Percentiles rank a stretch among this genome's conserved stretches.
phyloP scores from a whole-genome alignment of 2,329 filamentous ascomycete genomes.

The Penicillium decumbens region DNA sequence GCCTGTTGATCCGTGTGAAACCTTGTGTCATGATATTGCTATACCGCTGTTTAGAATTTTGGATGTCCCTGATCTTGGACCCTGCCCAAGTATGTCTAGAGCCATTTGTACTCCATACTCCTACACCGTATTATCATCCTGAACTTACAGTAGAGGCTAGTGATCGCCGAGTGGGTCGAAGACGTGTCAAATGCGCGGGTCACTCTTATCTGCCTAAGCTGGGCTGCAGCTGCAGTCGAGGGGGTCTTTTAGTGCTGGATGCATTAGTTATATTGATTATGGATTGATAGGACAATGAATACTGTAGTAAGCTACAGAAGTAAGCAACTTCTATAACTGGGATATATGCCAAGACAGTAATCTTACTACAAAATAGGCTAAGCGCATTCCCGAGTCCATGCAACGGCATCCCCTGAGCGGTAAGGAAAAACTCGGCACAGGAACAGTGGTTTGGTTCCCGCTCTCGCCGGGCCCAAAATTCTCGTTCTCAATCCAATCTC shows the following conservation, averaged over 20 bases:
- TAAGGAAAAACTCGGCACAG: constrained; percentile 6
- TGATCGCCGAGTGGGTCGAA: constrained; percentile 14
- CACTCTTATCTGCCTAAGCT: neutral
- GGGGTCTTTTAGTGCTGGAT: neutral
- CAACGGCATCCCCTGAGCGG: constrained; percentile 16
- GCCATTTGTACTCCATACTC: neutral
- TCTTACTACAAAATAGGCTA: constrained; percentile 14
- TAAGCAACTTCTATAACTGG: neutral
- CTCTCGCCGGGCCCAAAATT: neutral
- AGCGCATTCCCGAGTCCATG: constrained; percentile 23
- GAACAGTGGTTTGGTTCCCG: neutral
- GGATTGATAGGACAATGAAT: neutral
- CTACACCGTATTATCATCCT: constrained; percentile 2
- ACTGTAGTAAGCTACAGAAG: neutral
- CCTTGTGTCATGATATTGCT: neutral
- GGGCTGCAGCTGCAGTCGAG: constrained; percentile 1
- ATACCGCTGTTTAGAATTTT: neutral
- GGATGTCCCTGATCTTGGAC: neutral
- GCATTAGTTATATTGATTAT: neutral
- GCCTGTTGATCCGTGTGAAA: neutral
- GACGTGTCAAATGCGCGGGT: constrained; percentile 21
- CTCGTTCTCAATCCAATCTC: neutral
- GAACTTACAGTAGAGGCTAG: neutral
- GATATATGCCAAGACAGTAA: constrained; percentile 18
- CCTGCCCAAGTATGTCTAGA: neutral